phyloP scores from a whole-genome alignment of 164 flowering plant species.

The Nelumbo lutea region DNA sequence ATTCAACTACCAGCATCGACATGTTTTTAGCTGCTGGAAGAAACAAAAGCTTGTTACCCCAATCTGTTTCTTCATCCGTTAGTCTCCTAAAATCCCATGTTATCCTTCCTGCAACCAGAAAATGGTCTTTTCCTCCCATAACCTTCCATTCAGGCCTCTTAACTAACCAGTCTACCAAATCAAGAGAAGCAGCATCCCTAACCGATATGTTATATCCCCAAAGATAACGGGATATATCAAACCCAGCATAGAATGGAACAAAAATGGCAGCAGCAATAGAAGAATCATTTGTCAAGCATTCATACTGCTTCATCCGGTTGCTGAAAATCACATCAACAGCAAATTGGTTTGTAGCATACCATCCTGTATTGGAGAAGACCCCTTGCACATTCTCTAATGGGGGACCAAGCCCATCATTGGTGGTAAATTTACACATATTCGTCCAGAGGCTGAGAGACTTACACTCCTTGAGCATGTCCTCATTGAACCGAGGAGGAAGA shows the following conservation, averaged over 20 bases:
- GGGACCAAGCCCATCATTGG: constrained; percentile 85
- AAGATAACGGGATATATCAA: constrained; percentile 74
- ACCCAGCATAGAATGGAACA: constrained; percentile 93
- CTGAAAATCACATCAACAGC: constrained; percentile 85
- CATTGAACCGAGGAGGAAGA: constrained; percentile 78
- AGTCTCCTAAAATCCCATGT: constrained; percentile 89
- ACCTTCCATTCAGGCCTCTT: constrained; percentile 82
- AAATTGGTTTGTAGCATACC: constrained; percentile 92
- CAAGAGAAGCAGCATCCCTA: constrained; percentile 81
- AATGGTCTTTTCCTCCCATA: constrained; percentile 89
- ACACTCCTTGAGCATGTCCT: constrained; percentile 86
- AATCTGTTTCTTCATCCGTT: constrained; percentile 55
- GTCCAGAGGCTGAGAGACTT: constrained; percentile 72
- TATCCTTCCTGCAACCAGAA: constrained; percentile 88
- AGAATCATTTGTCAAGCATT: constrained; percentile 80
- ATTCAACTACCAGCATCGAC: constrained; percentile 90
- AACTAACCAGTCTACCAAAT: constrained; percentile 69
- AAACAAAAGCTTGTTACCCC: constrained; percentile 92
- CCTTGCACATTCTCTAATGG: constrained; percentile 73
- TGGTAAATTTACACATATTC: constrained; percentile 82
- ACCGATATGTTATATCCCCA: constrained; percentile 80
- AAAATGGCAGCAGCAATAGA: constrained; percentile 87
- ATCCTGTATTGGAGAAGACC: constrained; percentile 70
- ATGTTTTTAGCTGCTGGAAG: constrained; percentile 84
- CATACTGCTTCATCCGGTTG: constrained; percentile 89